Conservation (phyloP, 352 stramenopile species). For the Phytopythium aichiense region DNA sequence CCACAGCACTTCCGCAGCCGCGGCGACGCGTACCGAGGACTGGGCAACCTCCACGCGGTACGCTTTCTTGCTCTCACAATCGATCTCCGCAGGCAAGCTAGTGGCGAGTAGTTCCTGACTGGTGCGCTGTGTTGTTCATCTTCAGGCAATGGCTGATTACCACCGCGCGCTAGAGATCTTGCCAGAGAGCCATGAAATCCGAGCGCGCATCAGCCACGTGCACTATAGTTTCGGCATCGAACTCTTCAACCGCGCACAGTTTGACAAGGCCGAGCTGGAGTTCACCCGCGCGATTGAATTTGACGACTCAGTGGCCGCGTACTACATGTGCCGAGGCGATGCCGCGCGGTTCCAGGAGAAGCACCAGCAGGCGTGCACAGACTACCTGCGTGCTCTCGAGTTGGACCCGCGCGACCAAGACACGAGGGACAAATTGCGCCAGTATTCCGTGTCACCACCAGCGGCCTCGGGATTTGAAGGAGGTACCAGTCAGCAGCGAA, state of each 20-base stretch:
- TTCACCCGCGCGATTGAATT: conserved; percentile 55
- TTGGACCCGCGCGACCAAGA: conserved; percentile 60
- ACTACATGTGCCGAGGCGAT: conserved; percentile 69
- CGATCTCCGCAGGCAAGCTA: background rate
- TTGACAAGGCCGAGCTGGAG: conserved; percentile 75
- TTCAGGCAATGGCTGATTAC: conserved; percentile 74
- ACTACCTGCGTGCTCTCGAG: conserved; percentile 46
- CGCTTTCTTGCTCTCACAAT: conserved; percentile 2
- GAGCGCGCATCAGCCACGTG: conserved; percentile 62
- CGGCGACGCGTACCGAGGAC: conserved; percentile 67
- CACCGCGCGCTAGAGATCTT: conserved; percentile 62
- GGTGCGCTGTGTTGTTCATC: background rate
- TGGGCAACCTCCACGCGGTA: conserved; percentile 71
- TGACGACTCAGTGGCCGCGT: conserved; percentile 46
- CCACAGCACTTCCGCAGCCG: conserved; percentile 62
- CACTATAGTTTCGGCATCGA: conserved; percentile 83
- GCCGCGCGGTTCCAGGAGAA: conserved; percentile 71
- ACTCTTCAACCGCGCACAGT: conserved; percentile 69
- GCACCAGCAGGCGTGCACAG: conserved; percentile 41
- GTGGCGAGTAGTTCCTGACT: background rate
- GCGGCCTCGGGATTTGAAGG: no score
- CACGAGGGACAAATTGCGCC: conserved; percentile 59
- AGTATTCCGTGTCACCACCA: conserved; percentile 34
- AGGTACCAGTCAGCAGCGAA: conserved; percentile 14
- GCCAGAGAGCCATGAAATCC: conserved; percentile 41